These are phyloP conservation scores for Geotrichum australiense DNA, from an alignment of 1,139 yeast genomes.

Conservation along the genomic window DNA sequence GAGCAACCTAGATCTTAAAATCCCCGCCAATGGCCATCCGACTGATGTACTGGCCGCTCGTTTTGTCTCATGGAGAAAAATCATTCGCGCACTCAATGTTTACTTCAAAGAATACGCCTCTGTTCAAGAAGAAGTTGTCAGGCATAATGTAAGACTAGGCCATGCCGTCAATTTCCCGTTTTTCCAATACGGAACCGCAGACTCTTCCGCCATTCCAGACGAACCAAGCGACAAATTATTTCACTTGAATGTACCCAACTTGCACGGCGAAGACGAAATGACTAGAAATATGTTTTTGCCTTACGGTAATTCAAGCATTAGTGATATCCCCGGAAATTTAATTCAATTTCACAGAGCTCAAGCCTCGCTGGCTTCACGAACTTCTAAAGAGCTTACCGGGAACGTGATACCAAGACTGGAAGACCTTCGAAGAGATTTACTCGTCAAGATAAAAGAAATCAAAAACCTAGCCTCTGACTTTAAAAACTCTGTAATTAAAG, in stretches of 20 bases:
- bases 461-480: conserved; percentile 76
- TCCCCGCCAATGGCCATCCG: conserved; percentile 60
- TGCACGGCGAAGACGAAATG: conserved; percentile 20
- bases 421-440: conserved; percentile 72
- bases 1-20: conserved; percentile 13
- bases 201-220: conserved; percentile 18
- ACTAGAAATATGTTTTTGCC: conserved; percentile 56
- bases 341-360: conserved; percentile 68
- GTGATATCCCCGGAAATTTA: conserved; percentile 71
- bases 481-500: conserved; percentile 64
- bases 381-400: conserved; percentile 63
- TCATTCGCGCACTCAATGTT: conserved; percentile 64
- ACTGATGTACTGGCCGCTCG: conserved; percentile 81
- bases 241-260: conserved; percentile 15
- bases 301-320: conserved; percentile 72
- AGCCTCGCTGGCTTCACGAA: conserved; percentile 57
- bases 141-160: conserved; percentile 75
- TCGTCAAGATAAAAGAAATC: conserved; percentile 82
- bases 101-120: conserved; percentile 75
- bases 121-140: conserved; percentile 79
- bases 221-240: conserved; percentile 15
- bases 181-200: conserved; percentile 31
- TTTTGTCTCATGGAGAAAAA: conserved; percentile 78
- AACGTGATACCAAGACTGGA: conserved; percentile 77
- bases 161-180: conserved; percentile 65